Base-by-base conservation (phyloP, 2,329 filamentous ascomycete genomes). In the Aspergillus nomiae region DNA sequence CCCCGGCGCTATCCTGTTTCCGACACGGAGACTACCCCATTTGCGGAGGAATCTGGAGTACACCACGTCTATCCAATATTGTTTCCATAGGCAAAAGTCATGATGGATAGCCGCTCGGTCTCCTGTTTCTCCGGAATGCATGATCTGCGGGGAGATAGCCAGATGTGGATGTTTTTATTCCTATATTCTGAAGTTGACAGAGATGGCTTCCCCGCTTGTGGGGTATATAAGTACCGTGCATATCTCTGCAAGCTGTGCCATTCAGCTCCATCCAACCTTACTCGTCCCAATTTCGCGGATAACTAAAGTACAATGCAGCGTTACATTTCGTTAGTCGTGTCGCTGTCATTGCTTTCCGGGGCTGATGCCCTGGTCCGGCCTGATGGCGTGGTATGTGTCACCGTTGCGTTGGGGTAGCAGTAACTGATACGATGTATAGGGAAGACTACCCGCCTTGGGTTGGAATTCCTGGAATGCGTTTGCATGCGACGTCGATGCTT, bases 391-490 rank as follows among this genome's bases (percentile, higher is more conserved):
- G 74, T 75, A 71, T 36, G 70, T 43, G 30, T 10, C 28, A 4
- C 14, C 24, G 5, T 28, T 34, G 11, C 11, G 41, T 43, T n/a
- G 12, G n/a, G 16, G 4, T 32, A 30, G 9, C 24, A 54, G 46
- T 30, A 11, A 58, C 46, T 64, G 9, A 63, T 43, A 16, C 8
- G 1, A 10, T 41, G 12, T 46, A 19, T 26, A 76, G 74, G 72
- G 74, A 2, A 65, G 60, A 58, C 46, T 74, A 2, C 74, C 75
- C 43, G 72, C 74, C 3, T 64, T 83, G 68, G 81, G 81, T 16
- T 83, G 81, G 77, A 76, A 80, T 67, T 77, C 75, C 30, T 81
- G 79, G 79, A 83, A 82, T 63, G 79, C 81, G 6, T 81, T 83
- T 63, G 78, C 73, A 9, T 85, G 83, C 68, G 74, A 83, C 60